Evolutionary conservation across 2,329 filamentous ascomycete genomes (phyloP), one percentile per base, ranked within the genome.

Genomic region (Amauroascus niger): DNA sequence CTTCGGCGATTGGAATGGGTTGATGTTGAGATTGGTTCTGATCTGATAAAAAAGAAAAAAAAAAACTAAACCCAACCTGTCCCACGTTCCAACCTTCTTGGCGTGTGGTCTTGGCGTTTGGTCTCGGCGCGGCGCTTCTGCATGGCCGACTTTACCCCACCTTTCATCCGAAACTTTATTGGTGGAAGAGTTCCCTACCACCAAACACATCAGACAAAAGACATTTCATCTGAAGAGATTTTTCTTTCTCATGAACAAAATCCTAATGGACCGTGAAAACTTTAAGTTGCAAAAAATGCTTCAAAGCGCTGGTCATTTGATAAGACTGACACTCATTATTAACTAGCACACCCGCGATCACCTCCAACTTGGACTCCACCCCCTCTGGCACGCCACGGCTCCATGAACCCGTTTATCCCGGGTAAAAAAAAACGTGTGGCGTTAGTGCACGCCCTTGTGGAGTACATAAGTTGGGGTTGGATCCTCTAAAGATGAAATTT

Each of bases 391-490:
- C 41, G 41, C 24, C 41, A 28, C 20, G 20, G 26, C 40, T 43
- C 40, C 40, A 43, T 20, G 18, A 32, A 8, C 44, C 46, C 46
- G 33, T 49, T 26, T 20, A 18, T 48, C 30, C 46, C 46, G 14
- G 5, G 30, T 2, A 16, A 39, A n/a, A 16, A 39, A n/a, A 32
- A 32, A 32, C 33, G 18, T 39, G 46, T 37, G 20, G 46, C 32
- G 35, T 9, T 39, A 14, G 22, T 18, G 14, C 13, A 18, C 35
- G 16, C 13, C 11, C 22, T 39, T 20, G 7, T 16, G 13, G 22
- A 16, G 41, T 48, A 49, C 46, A 39, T 49, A 49, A 49, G 11
- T 22, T 18, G 20, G 46, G 22, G 32, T 39, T 49, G 46, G 20
- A 35, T 14, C 32, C 46, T 22, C 11, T n/a, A 16, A 28, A 3